phyloP scores from a whole-genome alignment of 345 rosid genomes.

The Murraya paniculata region DNA sequence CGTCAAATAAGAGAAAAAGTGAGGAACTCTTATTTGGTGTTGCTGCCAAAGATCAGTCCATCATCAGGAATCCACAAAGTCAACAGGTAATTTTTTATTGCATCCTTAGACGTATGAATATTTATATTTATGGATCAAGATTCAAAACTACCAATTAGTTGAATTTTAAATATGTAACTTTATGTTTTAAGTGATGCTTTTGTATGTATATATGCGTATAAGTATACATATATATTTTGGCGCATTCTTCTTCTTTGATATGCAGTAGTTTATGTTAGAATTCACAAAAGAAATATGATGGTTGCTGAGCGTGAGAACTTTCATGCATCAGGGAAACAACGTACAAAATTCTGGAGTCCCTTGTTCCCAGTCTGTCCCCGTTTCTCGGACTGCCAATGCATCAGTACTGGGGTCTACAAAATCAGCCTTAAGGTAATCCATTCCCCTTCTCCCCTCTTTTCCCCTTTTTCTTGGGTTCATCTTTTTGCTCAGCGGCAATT shows the following conservation, averaged over 20 bases:
- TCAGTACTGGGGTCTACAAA: constrained; percentile 34
- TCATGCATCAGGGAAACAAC: constrained; percentile 30
- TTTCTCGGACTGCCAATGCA: constrained; percentile 31
- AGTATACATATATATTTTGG: neutral
- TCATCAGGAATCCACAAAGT: constrained; percentile 20
- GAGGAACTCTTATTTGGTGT: constrained; percentile 35
- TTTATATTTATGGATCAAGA: neutral
- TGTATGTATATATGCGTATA: too few relatives aligned
- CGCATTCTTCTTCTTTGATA: neutral
- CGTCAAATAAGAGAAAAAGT: constrained; percentile 54
- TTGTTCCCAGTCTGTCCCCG: constrained; percentile 32
- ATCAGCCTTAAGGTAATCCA: constrained; percentile 45
- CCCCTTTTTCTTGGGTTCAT: neutral
- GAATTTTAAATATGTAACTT: neutral
- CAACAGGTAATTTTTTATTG: constrained; percentile 37
- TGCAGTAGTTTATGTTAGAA: neutral
- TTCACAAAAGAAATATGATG: neutral
- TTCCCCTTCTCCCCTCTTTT: neutral
- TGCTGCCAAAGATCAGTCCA: constrained; percentile 29
- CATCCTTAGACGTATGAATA: constrained; percentile 6
- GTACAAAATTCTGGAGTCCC: constrained; percentile 25
- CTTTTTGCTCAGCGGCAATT: constrained; percentile 5
- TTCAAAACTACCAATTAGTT: neutral
- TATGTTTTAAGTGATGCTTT: neutral
- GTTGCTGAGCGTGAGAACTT: neutral